A percentile compares a stretch with the other conserved stretches of the same genome.
phyloP scores from a whole-genome alignment of 2,329 filamentous ascomycete genomes.

The Talaromyces atroroseus region DNA sequence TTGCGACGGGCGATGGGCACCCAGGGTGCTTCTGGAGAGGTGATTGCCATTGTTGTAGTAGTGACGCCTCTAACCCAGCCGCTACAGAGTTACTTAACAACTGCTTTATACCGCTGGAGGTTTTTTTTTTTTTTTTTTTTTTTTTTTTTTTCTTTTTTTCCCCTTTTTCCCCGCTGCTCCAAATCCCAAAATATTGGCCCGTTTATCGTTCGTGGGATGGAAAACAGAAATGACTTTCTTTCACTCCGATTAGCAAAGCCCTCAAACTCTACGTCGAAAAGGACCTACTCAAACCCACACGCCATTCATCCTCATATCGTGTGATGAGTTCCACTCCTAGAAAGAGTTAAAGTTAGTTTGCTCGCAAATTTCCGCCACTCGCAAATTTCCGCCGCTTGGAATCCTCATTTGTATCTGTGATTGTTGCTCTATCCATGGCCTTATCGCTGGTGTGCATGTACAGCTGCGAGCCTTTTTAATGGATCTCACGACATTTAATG shows the following conservation, averaged over 20 bases:
- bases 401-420: neutral
- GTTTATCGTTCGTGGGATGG: no score
- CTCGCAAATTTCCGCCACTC: neutral
- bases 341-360: no score
- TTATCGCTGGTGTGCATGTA: neutral
- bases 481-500: neutral
- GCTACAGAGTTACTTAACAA: neutral
- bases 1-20: conserved; percentile 2
- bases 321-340: no score
- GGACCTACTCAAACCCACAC: no score
- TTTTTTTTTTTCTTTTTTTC: no score
- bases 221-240: no score
- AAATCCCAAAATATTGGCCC: conserved; percentile 1
- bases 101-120: neutral
- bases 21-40: conserved; percentile 1
- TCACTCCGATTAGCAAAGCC: no score
- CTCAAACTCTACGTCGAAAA: no score
- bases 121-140: neutral
- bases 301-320: no score
- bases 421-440: conserved; percentile 2
- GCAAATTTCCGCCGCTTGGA: neutral
- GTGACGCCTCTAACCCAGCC: neutral
- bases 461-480: neutral
- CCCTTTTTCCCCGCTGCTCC: no score
- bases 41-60: conserved; percentile 2